Base-by-base conservation (phyloP, 208 protist genomes). In the Trypanosoma caninum region DNA sequence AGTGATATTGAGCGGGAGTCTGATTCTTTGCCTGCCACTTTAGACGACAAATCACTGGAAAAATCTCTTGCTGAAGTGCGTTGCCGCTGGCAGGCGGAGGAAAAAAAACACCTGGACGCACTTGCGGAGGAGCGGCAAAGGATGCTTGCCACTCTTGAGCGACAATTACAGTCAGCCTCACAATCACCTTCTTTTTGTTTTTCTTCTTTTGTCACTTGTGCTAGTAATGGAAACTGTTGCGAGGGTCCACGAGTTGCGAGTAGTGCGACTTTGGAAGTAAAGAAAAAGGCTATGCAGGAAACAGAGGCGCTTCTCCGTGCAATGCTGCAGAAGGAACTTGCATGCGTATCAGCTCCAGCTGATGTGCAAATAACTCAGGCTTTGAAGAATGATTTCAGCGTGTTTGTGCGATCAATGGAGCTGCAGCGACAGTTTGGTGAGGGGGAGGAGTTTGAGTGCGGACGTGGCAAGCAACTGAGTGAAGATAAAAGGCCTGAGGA, bases 391-490 rank as follows among this genome's bases (percentile, higher is more conserved):
- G 87, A 84, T 33, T 44, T 90, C 30, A 63, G 55, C 14, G 44
- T 80, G 14, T 89, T 84, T 54, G 53, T 66, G 6, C 54, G 55
- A 53, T 56, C 59, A 18, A 65, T 63, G 42, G 73, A 93, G 72
- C 58, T 69, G 25, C 45, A 40, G 22, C 67, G 75, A 8, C 73
- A 72, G 18, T 65, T 80, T 11, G n/a, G n/a, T n/a, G 66, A 78
- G 45, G 41, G 74, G 28, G 51, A 64, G 25, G 80, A 82, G 35
- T 60, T 74, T 42, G 72, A 81, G 13, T 69, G 71, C n/a, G 80
- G 87, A 72, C 59, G 66, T n/a, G 72, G 74, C 27, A 57, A 79
- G 48, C 66, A 59, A 18, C 65, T 59, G 22, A 74, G 82, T 51
- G 79, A 87, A 70, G 48, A 68, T 14, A 69, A 71, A 53, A 60